Evolutionary conservation across 768 basidiomycete species (phyloP).

Genomic region (Lactarius evosmus): DNA sequence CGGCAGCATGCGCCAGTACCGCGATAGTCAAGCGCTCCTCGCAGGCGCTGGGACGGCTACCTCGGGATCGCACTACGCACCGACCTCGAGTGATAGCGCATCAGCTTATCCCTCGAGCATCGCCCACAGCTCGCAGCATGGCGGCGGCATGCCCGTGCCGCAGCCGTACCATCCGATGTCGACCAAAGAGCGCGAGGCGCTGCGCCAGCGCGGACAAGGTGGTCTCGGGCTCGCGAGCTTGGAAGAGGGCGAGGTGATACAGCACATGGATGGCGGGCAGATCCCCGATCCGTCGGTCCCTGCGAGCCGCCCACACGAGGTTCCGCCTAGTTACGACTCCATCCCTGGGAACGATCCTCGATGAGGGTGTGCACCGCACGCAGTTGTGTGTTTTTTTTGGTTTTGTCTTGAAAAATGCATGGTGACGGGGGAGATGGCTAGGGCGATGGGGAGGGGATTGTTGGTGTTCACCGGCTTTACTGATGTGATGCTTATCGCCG

Average conservation of each 20-base stretch:
- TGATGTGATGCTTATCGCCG: not conserved
- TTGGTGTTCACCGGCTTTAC: not conserved
- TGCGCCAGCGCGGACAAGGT: conserved; percentile 23
- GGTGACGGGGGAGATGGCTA: not conserved
- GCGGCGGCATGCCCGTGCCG: not conserved
- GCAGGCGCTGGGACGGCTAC: conserved; percentile 26
- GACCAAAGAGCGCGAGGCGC: conserved; percentile 35
- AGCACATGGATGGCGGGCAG: conserved; percentile 35
- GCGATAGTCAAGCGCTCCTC: conserved; percentile 28
- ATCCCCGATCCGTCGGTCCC: conserved; percentile 11
- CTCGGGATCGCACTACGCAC: conserved; percentile 27
- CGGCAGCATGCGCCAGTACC: conserved; percentile 33
- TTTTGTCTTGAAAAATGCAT: not conserved
- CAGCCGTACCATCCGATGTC: conserved; percentile 24
- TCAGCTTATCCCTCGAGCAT: not conserved
- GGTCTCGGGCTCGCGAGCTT: conserved; percentile 31
- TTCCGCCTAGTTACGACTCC: conserved; percentile 36
- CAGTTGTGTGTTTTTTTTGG: not conserved
- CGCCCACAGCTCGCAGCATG: conserved; percentile 3
- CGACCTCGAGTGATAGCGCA: conserved; percentile 17
- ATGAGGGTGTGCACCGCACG: not conserved
- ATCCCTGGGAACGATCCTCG: conserved; percentile 30
- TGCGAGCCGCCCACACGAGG: conserved; percentile 27
- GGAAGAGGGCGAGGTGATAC: conserved; percentile 28
- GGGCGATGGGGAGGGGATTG: not conserved